Conservation (phyloP, 176 grass and related monocot species). For the Musa acuminata region DNA sequence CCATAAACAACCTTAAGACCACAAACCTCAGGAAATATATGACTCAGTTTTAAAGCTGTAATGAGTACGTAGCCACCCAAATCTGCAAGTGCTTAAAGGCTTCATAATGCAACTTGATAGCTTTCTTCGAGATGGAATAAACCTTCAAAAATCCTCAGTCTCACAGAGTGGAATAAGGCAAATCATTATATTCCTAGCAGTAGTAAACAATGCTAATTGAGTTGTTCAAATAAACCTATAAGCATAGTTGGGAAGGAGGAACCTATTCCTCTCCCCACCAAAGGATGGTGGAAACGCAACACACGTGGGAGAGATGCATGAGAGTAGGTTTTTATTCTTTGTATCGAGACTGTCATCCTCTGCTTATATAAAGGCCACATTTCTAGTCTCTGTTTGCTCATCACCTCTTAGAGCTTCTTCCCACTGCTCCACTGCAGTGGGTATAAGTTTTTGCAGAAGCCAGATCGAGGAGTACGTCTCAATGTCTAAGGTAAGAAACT, state of each 20-base stretch:
- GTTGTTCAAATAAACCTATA: not conserved
- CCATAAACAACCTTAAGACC: no score
- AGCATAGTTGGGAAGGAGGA: constrained; percentile 5
- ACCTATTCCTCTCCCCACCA: constrained; percentile 21
- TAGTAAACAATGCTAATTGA: constrained; percentile 21
- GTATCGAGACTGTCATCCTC: constrained; percentile 1
- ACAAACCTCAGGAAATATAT: no score
- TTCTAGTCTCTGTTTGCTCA: constrained; percentile 20
- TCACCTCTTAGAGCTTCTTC: not conserved
- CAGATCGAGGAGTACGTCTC: not conserved
- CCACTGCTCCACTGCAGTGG: not conserved
- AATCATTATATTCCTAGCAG: constrained; percentile 14
- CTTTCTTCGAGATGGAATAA: not conserved
- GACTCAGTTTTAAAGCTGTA: no score
- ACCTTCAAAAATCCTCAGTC: not conserved
- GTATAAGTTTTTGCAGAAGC: not conserved
- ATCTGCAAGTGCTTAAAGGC: not conserved
- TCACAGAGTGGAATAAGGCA: not conserved
- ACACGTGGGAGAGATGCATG: not conserved
- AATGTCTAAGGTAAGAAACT: not conserved
- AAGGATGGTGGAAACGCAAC: constrained; percentile 27
- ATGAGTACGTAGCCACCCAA: not conserved
- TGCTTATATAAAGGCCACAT: constrained; percentile 20
- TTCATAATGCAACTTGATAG: not conserved
- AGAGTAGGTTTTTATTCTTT: no score